Conservation (phyloP, 179 eudicot species). For the Sideroxylon spinosum region DNA sequence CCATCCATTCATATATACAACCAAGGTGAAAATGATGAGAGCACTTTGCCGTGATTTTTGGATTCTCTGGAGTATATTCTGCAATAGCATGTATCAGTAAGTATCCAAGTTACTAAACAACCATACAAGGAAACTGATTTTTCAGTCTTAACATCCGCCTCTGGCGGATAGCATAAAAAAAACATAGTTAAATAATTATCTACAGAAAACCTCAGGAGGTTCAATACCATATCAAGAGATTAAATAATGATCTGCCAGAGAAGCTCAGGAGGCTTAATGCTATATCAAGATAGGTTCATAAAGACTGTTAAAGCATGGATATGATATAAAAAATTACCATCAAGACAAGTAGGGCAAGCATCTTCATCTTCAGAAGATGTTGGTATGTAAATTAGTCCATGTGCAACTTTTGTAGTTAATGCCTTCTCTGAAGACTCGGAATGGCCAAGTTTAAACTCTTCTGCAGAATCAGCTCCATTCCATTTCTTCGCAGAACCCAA, state of each 20-base stretch:
- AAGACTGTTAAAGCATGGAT: background rate
- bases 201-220: too few relatives aligned
- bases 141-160: background rate
- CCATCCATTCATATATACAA: slow-evolving; percentile 33
- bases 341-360: slow-evolving; percentile 33
- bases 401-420: slow-evolving; percentile 15
- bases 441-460: slow-evolving; percentile 12
- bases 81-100: slow-evolving; percentile 4
- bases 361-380: slow-evolving; percentile 24
- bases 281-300: background rate
- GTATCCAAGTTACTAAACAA: background rate
- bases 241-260: background rate
- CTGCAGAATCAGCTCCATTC: slow-evolving; percentile 19
- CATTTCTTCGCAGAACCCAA: slow-evolving; percentile 18
- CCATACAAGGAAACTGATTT: background rate
- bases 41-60: slow-evolving; percentile 28
- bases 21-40: slow-evolving; percentile 28
- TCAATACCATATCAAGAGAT: background rate
- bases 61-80: slow-evolving; percentile 33
- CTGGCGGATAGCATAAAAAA: background rate
- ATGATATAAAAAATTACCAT: slow-evolving; percentile 17
- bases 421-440: slow-evolving; percentile 21
- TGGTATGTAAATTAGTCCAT: slow-evolving; percentile 17
- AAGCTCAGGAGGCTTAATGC: background rate
- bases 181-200: too few relatives aligned